Conservation (phyloP, 1,284 basidiomycete species). For the Cutaneotrichosporon spelunceum region DNA sequence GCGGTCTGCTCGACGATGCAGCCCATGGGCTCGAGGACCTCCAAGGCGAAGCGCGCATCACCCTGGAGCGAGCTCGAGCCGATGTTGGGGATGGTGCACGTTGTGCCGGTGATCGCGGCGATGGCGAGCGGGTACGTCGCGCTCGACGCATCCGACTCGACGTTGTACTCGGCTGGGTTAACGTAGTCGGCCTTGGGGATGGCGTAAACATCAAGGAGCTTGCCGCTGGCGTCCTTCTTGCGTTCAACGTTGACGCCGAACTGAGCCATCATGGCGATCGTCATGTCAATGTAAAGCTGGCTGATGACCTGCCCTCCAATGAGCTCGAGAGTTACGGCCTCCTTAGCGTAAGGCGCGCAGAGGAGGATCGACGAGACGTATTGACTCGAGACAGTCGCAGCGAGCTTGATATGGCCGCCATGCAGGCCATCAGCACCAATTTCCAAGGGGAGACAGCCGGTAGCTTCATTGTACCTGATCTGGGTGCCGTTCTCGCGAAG, state of each 20-base stretch:
- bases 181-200: slow-evolving; percentile 78
- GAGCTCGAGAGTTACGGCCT: slow-evolving; percentile 81
- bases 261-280: slow-evolving; percentile 94
- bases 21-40: slow-evolving; percentile 92
- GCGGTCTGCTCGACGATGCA: slow-evolving; percentile 84
- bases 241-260: slow-evolving; percentile 82
- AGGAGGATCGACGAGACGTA: slow-evolving; percentile 96
- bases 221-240: slow-evolving; percentile 64
- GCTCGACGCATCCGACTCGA: slow-evolving; percentile 93
- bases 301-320: slow-evolving; percentile 93
- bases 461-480: slow-evolving; percentile 72
- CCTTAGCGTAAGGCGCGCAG: slow-evolving; percentile 86
- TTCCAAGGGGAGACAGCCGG: slow-evolving; percentile 83
- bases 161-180: slow-evolving; percentile 77
- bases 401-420: slow-evolving; percentile 79
- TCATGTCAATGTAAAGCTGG: slow-evolving; percentile 99
- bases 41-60: slow-evolving; percentile 90
- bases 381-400: slow-evolving; percentile 94
- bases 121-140: slow-evolving; percentile 97
- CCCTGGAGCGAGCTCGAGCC: slow-evolving; percentile 89
- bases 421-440: slow-evolving; percentile 80
- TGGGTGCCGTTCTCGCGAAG: slow-evolving; percentile 75
- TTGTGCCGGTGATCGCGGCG: slow-evolving; percentile 91
- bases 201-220: slow-evolving; percentile 73
- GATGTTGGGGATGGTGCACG: slow-evolving; percentile 89